Conservation (phyloP, 495 filamentous ascomycete species). For the Talaromyces trachyspermus region DNA sequence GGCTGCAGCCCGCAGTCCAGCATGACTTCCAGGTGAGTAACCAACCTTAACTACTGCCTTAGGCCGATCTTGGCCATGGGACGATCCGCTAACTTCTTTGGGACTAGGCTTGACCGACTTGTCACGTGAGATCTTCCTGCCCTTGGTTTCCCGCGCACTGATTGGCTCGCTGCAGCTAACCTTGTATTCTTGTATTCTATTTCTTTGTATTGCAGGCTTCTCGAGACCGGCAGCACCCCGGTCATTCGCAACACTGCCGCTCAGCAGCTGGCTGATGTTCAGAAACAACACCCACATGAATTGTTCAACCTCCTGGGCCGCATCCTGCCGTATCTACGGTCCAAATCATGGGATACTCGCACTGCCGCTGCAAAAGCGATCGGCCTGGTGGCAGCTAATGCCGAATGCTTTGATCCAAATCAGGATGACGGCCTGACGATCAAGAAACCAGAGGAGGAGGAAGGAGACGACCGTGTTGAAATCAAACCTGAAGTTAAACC, state of each 20-base stretch:
- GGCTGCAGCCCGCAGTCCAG: too few species aligned
- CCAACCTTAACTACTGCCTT: background rate
- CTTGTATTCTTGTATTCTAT: too few species aligned
- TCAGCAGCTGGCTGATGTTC: constrained; percentile 91
- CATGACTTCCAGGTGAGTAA: constrained; percentile 50
- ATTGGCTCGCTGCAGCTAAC: too few species aligned
- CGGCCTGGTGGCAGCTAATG: constrained; percentile 85
- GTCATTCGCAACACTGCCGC: constrained; percentile 94
- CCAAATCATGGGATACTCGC: constrained; percentile 93
- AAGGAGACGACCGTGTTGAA: constrained; percentile 38
- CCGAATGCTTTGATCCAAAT: constrained; percentile 83
- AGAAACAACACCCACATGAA: constrained; percentile 95
- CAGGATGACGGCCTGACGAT: constrained; percentile 45
- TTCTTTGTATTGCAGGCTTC: constrained; percentile 51
- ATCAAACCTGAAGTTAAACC: constrained; percentile 38
- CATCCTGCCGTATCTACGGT: constrained; percentile 83
- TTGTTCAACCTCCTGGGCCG: constrained; percentile 95
- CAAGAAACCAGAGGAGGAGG: constrained; percentile 47
- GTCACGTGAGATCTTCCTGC: constrained; percentile 64
- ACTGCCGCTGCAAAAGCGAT: constrained; percentile 87
- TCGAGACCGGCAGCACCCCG: constrained; percentile 92
- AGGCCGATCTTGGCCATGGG: constrained; percentile 20
- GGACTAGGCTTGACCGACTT: constrained; percentile 72
- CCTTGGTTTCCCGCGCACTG: too few species aligned
- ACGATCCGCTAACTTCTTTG: constrained; percentile 25